These are phyloP conservation scores for Pythium vanterpoolii DNA, from an alignment of 352 stramenopile genomes.

Conservation along the genomic window DNA sequence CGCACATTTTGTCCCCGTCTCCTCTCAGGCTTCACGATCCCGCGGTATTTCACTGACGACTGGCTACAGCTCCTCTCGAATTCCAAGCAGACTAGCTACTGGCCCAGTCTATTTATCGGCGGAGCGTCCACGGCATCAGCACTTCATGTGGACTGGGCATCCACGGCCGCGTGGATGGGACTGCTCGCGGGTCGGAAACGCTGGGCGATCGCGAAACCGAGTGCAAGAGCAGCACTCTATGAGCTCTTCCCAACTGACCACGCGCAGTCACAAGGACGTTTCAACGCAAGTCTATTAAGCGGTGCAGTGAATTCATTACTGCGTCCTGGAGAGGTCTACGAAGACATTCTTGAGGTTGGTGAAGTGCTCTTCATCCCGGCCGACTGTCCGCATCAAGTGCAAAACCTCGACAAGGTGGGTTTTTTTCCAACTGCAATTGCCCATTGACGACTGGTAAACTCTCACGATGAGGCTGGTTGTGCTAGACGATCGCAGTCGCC, in stretches of 20 bases:
- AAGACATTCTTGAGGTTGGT: conserved; percentile 29
- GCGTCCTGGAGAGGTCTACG: conserved; percentile 26
- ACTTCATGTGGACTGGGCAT: conserved; percentile 33
- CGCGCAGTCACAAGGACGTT: conserved; percentile 13
- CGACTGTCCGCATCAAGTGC: conserved; percentile 35
- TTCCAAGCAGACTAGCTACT: conserved; percentile 31
- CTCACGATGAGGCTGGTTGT: not conserved
- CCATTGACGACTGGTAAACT: not conserved
- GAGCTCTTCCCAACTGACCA: conserved; percentile 21
- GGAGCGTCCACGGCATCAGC: conserved; percentile 25
- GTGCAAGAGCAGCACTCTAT: conserved; percentile 20
- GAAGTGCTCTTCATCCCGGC: conserved; percentile 38
- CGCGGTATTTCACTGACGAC: conserved; percentile 30
- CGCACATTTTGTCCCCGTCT: conserved; percentile 28
- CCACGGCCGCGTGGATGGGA: conserved; percentile 36
- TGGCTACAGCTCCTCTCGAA: conserved; percentile 14
- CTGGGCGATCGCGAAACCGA: conserved; percentile 34
- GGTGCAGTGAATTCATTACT: conserved; percentile 6
- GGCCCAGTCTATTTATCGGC: conserved; percentile 42
- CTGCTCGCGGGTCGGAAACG: conserved; percentile 31
- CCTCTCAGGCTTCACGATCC: conserved; percentile 25
- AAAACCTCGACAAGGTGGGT: conserved; percentile 32
- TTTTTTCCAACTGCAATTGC: not conserved
- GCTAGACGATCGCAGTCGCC: conserved; percentile 33
- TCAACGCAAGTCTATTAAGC: conserved; percentile 26